phyloP scores from a whole-genome alignment of 2,329 filamentous ascomycete species.

The Cladosporium cucumerinum region DNA sequence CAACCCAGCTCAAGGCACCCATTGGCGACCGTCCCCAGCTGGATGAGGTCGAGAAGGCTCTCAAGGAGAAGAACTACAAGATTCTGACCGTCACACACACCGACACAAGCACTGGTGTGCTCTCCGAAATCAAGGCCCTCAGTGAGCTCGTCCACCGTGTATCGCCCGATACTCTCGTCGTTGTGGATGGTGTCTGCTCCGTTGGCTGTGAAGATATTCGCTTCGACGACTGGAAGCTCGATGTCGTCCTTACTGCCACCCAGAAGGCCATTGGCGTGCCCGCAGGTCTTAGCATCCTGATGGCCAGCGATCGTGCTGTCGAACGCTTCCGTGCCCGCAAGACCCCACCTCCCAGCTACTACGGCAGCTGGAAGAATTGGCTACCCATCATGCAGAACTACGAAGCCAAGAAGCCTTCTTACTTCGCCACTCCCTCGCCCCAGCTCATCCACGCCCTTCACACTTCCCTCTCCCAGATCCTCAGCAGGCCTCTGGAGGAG shows the following conservation, averaged over 20 bases:
- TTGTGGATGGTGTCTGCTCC: slow-evolving; percentile 96
- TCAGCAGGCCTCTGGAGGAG: slow-evolving; percentile 73
- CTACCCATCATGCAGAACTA: slow-evolving; percentile 98
- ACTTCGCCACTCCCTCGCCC: slow-evolving; percentile 94
- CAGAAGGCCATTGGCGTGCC: slow-evolving; percentile 97
- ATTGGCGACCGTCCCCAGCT: slow-evolving; percentile 86
- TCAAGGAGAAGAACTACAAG: slow-evolving; percentile 92
- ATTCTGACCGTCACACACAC: slow-evolving; percentile 92
- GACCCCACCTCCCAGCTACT: slow-evolving; percentile 81
- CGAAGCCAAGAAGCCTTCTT: slow-evolving; percentile 93
- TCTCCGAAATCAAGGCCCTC: slow-evolving; percentile 83
- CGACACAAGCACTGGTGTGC: slow-evolving; percentile 92
- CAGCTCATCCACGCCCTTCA: slow-evolving; percentile 91
- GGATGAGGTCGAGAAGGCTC: slow-evolving; percentile 79
- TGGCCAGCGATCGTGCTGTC: slow-evolving; percentile 87
- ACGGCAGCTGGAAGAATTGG: slow-evolving; percentile 97
- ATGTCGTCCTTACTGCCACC: slow-evolving; percentile 88
- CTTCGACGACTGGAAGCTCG: slow-evolving; percentile 92
- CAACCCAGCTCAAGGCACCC: slow-evolving; percentile 83
- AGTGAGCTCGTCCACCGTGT: slow-evolving; percentile 79
- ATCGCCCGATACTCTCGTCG: slow-evolving; percentile 83
- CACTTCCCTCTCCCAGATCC: slow-evolving; percentile 81
- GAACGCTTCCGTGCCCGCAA: slow-evolving; percentile 75
- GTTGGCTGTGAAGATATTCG: slow-evolving; percentile 93
- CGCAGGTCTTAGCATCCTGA: slow-evolving; percentile 88